A percentile compares a stretch with the other conserved stretches of the same genome.
Evolutionary conservation across 1,139 yeast species (phyloP).

Genomic region (Yamadazyma dushanensis): DNA sequence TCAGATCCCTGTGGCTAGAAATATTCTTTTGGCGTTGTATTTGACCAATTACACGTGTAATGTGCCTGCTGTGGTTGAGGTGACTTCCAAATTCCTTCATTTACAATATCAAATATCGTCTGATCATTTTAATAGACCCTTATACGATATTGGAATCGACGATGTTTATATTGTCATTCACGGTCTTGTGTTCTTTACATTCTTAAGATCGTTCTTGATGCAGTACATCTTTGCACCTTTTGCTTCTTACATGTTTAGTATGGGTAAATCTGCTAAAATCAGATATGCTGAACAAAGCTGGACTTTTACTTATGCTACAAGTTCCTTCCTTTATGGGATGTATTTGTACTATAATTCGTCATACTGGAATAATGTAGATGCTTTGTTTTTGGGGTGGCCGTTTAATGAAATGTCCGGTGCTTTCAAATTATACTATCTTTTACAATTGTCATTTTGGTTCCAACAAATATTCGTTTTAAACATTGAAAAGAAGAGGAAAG

Average conservation of each 20-base stretch:
- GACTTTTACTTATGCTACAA: slow-evolving; percentile 62
- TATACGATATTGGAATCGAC: slow-evolving; percentile 56
- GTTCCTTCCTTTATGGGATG: slow-evolving; percentile 59
- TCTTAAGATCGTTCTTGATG: slow-evolving; percentile 63
- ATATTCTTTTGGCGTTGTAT: slow-evolving; percentile 29
- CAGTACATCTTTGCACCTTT: slow-evolving; percentile 57
- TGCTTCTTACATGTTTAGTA: slow-evolving; percentile 47
- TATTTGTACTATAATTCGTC: slow-evolving; percentile 57
- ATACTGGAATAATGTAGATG: slow-evolving; percentile 59
- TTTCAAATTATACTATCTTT: slow-evolving; percentile 72
- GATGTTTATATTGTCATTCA: slow-evolving; percentile 58
- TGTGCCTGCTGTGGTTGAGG: slow-evolving; percentile 20
- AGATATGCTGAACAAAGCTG: slow-evolving; percentile 90
- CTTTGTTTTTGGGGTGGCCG: slow-evolving; percentile 77
- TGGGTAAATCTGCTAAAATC: slow-evolving; percentile 53
- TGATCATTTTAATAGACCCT: slow-evolving; percentile 17
- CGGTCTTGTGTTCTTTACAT: slow-evolving; percentile 57
- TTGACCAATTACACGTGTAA: slow-evolving; percentile 21
- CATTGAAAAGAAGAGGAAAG: slow-evolving; percentile 78
- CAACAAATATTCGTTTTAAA: slow-evolving; percentile 77
- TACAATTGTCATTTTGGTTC: slow-evolving; percentile 75
- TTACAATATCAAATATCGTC: slow-evolving; percentile 46
- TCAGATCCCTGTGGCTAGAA: slow-evolving; percentile 37
- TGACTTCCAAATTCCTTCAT: slow-evolving; percentile 45
- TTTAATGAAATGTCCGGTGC: slow-evolving; percentile 49